phyloP scores from a whole-genome alignment of 2,329 filamentous ascomycete genomes.

The Microsporum canis region DNA sequence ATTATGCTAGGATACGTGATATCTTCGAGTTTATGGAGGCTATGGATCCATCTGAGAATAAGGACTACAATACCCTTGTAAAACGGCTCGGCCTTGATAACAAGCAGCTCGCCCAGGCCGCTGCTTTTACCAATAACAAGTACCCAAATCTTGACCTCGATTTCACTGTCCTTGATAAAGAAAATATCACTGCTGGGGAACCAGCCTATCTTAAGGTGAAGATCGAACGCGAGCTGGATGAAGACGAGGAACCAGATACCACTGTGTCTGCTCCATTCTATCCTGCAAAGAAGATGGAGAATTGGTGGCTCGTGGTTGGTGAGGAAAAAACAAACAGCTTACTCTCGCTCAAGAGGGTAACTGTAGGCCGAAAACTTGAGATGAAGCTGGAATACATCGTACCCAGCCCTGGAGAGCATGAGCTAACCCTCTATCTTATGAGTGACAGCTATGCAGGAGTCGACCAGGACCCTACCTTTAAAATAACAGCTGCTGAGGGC shows the following conservation, averaged over 20 bases:
- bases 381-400: conserved; percentile 80
- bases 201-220: conserved; percentile 73
- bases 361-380: conserved; percentile 66
- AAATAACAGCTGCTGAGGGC: conserved; percentile 72
- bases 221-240: conserved; percentile 71
- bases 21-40: conserved; percentile 98
- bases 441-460: conserved; percentile 95
- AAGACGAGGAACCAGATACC: conserved; percentile 62
- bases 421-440: conserved; percentile 87
- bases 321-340: conserved; percentile 81
- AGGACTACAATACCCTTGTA: conserved; percentile 65
- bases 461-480: conserved; percentile 87
- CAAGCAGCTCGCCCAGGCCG: conserved; percentile 74
- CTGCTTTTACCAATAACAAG: conserved; percentile 87
- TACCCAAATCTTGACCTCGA: conserved; percentile 92
- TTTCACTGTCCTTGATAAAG: conserved; percentile 71
- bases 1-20: conserved; percentile 59
- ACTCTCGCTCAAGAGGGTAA: conserved; percentile 88
- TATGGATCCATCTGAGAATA: conserved; percentile 92
- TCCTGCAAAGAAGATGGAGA: conserved; percentile 82
- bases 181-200: conserved; percentile 66
- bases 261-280: conserved; percentile 94
- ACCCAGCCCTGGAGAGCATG: conserved; percentile 71
- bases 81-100: conserved; percentile 68
- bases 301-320: conserved; percentile 96